Evolutionary conservation across 768 basidiomycete genomes (phyloP).

Genomic region (Pulveroboletus ravenelii): DNA sequence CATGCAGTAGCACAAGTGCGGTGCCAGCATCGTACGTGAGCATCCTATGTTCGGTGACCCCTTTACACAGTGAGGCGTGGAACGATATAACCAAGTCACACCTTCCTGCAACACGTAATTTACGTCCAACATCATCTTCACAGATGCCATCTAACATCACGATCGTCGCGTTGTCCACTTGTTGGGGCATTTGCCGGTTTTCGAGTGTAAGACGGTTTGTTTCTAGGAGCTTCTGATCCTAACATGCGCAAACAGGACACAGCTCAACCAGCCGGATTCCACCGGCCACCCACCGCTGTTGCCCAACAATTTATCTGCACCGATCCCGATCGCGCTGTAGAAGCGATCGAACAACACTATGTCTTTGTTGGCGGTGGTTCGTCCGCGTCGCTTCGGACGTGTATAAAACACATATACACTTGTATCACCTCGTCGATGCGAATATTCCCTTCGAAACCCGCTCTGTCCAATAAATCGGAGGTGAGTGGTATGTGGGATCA

Average conservation of each 20-base stretch:
- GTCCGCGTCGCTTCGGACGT: background rate
- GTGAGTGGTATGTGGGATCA: conserved; percentile 6
- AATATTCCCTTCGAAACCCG: background rate
- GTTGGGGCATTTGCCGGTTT: conserved; percentile 41
- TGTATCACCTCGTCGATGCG: background rate
- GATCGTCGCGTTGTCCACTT: conserved; percentile 44
- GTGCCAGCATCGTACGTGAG: conserved; percentile 50
- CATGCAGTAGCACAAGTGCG: conserved; percentile 45
- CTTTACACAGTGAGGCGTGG: conserved; percentile 11
- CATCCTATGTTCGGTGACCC: conserved; percentile 38
- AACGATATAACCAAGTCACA: conserved; percentile 29
- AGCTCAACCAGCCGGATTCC: background rate
- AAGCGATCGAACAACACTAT: conserved; percentile 6
- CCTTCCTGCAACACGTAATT: conserved; percentile 59
- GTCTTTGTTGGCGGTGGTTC: background rate
- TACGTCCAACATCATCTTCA: conserved; percentile 40
- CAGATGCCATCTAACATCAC: conserved; percentile 40
- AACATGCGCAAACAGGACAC: conserved; percentile 22
- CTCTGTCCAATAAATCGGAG: background rate
- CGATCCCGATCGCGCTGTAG: conserved; percentile 23
- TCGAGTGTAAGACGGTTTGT: conserved; percentile 17
- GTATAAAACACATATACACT: conserved; percentile 1
- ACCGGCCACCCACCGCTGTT: too few species aligned
- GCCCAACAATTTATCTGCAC: background rate
- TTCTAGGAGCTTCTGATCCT: conserved; percentile 26